A percentile compares a stretch with the other conserved stretches of the same genome.
Evolutionary conservation across 2,329 filamentous ascomycete genomes (phyloP).

Genomic region (Fusarium sp.): DNA sequence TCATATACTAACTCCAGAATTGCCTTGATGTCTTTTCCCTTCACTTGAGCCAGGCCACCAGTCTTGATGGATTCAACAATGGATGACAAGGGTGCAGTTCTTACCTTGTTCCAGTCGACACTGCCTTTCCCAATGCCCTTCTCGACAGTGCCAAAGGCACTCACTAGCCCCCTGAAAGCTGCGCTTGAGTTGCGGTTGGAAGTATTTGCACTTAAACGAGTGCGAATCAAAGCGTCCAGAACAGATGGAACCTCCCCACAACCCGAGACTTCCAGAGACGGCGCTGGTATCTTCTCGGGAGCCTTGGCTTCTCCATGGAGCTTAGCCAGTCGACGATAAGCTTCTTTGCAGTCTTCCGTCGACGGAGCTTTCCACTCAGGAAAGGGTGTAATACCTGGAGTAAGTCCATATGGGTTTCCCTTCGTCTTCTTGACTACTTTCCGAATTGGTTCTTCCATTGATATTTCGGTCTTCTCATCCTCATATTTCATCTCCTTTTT

Average conservation of each 20-base stretch:
- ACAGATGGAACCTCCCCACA: conserved; percentile 49
- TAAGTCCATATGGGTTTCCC: conserved; percentile 47
- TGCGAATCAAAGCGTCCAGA: conserved; percentile 47
- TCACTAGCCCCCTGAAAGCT: conserved; percentile 46
- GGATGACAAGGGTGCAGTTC: conserved; percentile 57
- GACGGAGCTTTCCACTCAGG: conserved; percentile 46
- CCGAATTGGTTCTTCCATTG: conserved; percentile 22
- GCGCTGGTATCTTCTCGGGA: conserved; percentile 47
- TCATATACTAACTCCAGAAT: conserved; percentile 47
- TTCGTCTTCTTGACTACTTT: conserved; percentile 46
- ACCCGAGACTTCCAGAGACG: conserved; percentile 47
- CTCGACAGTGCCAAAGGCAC: conserved; percentile 43
- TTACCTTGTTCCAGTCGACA: conserved; percentile 48
- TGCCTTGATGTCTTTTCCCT: conserved; percentile 48
- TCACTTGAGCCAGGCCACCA: conserved; percentile 55
- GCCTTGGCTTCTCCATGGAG: conserved; percentile 46
- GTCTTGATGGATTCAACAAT: conserved; percentile 71
- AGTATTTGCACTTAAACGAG: conserved; percentile 47
- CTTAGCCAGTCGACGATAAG: conserved; percentile 41
- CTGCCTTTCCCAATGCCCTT: conserved; percentile 47
- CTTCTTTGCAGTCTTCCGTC: conserved; percentile 40
- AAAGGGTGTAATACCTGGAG: conserved; percentile 47
- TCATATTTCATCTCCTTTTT: conserved; percentile 38
- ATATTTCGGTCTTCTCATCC: conserved; percentile 5
- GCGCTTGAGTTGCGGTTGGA: conserved; percentile 48